A percentile compares a stretch with the other conserved stretches of the same genome.
Evolutionary conservation across 495 filamentous ascomycete genomes (phyloP).

Genomic region (Aspergillus campestris): DNA sequence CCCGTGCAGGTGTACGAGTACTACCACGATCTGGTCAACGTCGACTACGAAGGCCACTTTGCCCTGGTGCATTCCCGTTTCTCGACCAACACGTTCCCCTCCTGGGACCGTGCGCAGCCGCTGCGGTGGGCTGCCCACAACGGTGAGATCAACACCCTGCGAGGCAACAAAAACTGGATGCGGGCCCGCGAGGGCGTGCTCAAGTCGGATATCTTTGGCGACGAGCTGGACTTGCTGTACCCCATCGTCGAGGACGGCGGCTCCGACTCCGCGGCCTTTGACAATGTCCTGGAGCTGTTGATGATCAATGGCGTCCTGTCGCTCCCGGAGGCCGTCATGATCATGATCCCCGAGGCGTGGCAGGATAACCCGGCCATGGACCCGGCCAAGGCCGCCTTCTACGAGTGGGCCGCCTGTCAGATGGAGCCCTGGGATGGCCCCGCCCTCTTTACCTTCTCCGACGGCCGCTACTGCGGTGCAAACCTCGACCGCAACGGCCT

Average conservation of each 20-base stretch:
- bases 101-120: constrained; percentile 97
- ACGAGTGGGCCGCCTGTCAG: constrained; percentile 98
- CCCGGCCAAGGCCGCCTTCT: constrained; percentile 94
- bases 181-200: constrained; percentile 93
- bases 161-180: constrained; percentile 99
- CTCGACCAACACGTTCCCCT: constrained; percentile 98
- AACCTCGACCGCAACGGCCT: constrained; percentile 98
- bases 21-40: constrained; percentile 94
- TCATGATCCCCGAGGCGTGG: constrained; percentile 99
- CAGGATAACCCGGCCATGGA: constrained; percentile 91
- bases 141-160: constrained; percentile 96
- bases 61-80: constrained; percentile 97
- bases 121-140: constrained; percentile 98
- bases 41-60: constrained; percentile 97
- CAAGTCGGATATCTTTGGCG: constrained; percentile 85
- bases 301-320: constrained; percentile 97
- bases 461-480: constrained; percentile 95
- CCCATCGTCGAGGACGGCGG: constrained; percentile 96
- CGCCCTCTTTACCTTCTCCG: constrained; percentile 95
- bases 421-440: constrained; percentile 99
- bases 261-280: constrained; percentile 96
- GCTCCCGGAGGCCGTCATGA: constrained; percentile 94
- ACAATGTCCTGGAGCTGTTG: constrained; percentile 93
- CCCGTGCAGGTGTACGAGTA: constrained; percentile 98
- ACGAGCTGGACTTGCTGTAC: constrained; percentile 85